Base-by-base conservation (phyloP, 2,329 filamentous ascomycete genomes). In the Diaporthe australafricana region DNA sequence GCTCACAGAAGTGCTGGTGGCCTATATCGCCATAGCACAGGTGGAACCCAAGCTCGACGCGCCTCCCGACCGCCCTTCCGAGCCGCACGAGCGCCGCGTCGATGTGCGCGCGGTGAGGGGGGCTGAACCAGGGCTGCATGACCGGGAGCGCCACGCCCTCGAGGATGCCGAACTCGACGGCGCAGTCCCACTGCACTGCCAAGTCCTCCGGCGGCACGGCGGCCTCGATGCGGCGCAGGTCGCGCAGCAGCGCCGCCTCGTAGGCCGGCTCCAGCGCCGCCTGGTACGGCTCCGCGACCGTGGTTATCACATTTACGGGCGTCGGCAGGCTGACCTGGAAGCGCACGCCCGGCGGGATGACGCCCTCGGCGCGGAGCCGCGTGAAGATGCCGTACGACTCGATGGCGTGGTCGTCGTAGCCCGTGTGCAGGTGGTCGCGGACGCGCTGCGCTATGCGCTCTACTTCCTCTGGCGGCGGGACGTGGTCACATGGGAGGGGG, bases 291-390 rank as follows among this genome's bases (percentile, higher is more conserved):
- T 40, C 27, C 14, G 30, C 45, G 30, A 66, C 7, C 17, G 25
- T 22, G n/a, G 45, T 66, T 20, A 52, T 52, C 2, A 66, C 62
- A 20, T 50, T 50, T 2, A 35, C n/a, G 20, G 47, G 27, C 30
- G 62, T 66, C 27, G 62, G 62, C 62, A 66, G 45, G 62, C 62
- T 50, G 30, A 66, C 62, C 30, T 66, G 62, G 32, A 66, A 66
- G 7, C 62, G 62, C 4, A 38, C 48, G 20, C 62, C 62, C 2
- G n/a, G n/a, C 30, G 62, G 45, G n/a, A 66, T 66, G 7, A 25
- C 45, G n/a, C 62, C 45, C 45, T 66, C 62, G 30, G 47, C 45
- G 30, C 62, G 62, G 45, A 66, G 62, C 30, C 6, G 45, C 20
- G 17, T 7, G 35, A 66, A 66, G n/a, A 50, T 25, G 11, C 9